Conservation (phyloP, 2,329 filamentous ascomycete genomes). For the Claviceps pazoutovae region DNA sequence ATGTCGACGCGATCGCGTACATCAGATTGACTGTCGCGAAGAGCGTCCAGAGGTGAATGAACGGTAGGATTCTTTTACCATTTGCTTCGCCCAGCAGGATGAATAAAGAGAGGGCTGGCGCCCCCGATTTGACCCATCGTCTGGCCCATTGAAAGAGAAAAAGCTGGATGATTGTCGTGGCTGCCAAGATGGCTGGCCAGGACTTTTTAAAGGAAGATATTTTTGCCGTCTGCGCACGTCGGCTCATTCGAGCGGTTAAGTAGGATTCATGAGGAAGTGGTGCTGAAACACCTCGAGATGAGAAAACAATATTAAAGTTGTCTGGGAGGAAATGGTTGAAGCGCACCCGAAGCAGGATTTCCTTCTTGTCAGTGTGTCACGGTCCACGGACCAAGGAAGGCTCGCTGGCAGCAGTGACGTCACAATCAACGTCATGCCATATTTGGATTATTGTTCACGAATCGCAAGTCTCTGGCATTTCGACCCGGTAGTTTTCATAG, state of each 20-base stretch:
- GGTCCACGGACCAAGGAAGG: too few relatives aligned
- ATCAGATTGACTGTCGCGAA: constrained; percentile 3
- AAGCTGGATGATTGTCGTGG: background rate
- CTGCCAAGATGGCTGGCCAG: constrained; percentile 3
- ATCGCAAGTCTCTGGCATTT: too few relatives aligned
- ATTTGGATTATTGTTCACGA: too few relatives aligned
- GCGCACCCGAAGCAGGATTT: background rate
- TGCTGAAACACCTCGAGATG: background rate
- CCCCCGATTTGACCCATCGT: constrained; percentile 3
- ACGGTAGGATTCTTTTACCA: background rate
- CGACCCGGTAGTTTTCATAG: too few relatives aligned
- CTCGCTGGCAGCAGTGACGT: too few relatives aligned
- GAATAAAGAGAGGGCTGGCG: background rate
- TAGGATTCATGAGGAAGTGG: background rate
- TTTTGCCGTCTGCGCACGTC: background rate
- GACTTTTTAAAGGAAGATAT: background rate
- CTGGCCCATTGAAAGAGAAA: constrained; percentile 1
- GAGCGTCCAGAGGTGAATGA: constrained; percentile 3
- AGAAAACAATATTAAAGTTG: background rate
- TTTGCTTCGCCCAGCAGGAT: constrained; percentile 3
- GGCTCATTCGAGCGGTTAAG: background rate
- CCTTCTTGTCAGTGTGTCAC: background rate
- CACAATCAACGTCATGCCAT: too few relatives aligned
- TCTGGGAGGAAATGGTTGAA: background rate
- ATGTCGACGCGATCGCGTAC: constrained; percentile 4